Base-by-base conservation (phyloP, 1,284 basidiomycete species). In the Rhodotorula glutinis region DNA sequence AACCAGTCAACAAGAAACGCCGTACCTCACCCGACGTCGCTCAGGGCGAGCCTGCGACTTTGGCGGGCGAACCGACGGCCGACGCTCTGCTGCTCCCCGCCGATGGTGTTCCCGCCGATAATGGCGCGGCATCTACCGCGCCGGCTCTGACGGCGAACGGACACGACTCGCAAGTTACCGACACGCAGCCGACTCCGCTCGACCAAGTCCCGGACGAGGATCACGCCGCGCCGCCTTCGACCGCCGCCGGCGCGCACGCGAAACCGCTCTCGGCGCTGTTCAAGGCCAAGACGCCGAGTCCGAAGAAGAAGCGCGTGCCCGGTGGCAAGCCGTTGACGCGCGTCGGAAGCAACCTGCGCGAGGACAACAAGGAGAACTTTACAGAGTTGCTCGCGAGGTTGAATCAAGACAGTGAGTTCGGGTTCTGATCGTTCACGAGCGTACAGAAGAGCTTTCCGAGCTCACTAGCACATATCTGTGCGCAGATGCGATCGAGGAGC, bases 201-300 rank as follows among this genome's bases (percentile, higher is more conserved):
- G 52, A 30, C 52, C 10, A 23, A 10, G 25, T 67, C 4, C 69
- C 71, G 23, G 71, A 73, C 66, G 71, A 73, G 47, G 71, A 73
- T 40, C 59, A 66, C 51, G 71, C 63, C n/a, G 71, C 71, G 2
- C 71, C 71, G 10, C 69, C 71, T 16, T 73, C 71, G 21, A 53
- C 57, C 4, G 69, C 70, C 11, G 63, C 72, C 4, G 72, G 72
- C 13, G 72, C 72, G 1, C 72, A 73, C 52, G 69, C 72, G 33
- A 73, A 73, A 43, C 72, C 72, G 17, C 56, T 73, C 16, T 58
- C 57, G 13, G 70, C 69, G 17, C 57, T 73, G 41, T 73, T 71
- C 61, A 27, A 51, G 47, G 58, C 58, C 4, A 64, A 49, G 38
- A 52, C 60, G 25, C 57, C 62, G 27, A 62, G 64, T 25, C 66